A percentile compares a stretch with the other conserved stretches of the same genome.
These are phyloP conservation scores for Blumeria hordei DNA, from an alignment of 2,329 filamentous ascomycete species.

Conservation along the genomic window DNA sequence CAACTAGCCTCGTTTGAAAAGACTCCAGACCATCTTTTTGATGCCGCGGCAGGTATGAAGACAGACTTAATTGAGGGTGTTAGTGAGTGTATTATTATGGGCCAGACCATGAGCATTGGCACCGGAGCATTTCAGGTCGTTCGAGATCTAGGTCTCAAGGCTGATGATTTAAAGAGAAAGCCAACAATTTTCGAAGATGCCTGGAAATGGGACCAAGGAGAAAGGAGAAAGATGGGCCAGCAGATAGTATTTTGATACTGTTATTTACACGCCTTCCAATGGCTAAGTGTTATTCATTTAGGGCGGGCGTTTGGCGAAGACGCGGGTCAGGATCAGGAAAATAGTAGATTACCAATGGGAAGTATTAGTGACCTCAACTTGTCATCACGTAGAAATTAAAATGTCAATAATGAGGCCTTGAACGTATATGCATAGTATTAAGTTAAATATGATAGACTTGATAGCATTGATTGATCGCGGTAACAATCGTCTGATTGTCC, in stretches of 20 bases:
- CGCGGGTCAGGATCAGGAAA: no score
- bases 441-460: no score
- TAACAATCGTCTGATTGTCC: no score
- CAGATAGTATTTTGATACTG: neutral
- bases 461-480: no score
- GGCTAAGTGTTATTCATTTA: no score
- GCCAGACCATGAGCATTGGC: conserved; percentile 75
- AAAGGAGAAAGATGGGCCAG: conserved; percentile 9
- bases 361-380: no score
- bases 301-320: no score
- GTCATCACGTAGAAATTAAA: no score
- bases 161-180: conserved; percentile 25
- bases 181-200: conserved; percentile 47
- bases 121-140: conserved; percentile 87
- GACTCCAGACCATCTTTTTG: conserved; percentile 91
- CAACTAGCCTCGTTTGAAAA: conserved; percentile 95
- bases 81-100: conserved; percentile 94
- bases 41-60: conserved; percentile 81
- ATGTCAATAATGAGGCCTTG: no score
- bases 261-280: no score
- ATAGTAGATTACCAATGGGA: no score
- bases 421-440: no score
- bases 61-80: conserved; percentile 82
- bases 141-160: conserved; percentile 42
- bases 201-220: conserved; percentile 21